These are phyloP conservation scores for Endotrypanum monterogeii DNA, from an alignment of 208 protist species.

Conservation along the genomic window DNA sequence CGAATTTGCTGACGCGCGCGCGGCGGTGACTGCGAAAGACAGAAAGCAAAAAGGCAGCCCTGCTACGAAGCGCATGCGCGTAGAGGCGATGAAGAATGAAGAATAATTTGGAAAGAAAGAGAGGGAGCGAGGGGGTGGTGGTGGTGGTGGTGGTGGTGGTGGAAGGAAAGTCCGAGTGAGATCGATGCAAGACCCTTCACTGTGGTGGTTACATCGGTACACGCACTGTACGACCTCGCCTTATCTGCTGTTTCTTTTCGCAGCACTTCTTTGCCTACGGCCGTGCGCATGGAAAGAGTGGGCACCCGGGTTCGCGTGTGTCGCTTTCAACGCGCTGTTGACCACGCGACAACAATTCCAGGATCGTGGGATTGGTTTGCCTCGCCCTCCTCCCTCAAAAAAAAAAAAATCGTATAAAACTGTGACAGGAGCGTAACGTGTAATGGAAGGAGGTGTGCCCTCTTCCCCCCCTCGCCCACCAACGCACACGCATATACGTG, in stretches of 20 bases:
- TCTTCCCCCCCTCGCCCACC: no score
- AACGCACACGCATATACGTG: background rate
- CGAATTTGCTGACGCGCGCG: conserved; percentile 41
- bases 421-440: background rate
- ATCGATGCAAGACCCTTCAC: background rate
- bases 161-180: background rate
- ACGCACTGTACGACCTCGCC: background rate
- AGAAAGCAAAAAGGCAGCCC: conserved; percentile 27
- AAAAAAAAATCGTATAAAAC: no score
- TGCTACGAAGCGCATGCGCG: conserved; percentile 29
- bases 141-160: no score
- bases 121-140: background rate
- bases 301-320: background rate
- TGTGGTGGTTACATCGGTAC: background rate
- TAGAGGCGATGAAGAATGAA: conserved; percentile 37
- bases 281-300: background rate
- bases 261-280: background rate
- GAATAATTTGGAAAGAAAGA: conserved; percentile 4
- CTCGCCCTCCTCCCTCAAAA: no score
- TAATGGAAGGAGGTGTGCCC: background rate
- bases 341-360: no score
- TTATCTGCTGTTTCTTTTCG: background rate
- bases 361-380: no score
- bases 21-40: conserved; percentile 21
- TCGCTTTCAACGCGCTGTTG: background rate